Evolutionary conservation across 2,329 filamentous ascomycete genomes (phyloP), one percentile per base, ranked within the genome.

Genomic region (Magnaporthales sp.): DNA sequence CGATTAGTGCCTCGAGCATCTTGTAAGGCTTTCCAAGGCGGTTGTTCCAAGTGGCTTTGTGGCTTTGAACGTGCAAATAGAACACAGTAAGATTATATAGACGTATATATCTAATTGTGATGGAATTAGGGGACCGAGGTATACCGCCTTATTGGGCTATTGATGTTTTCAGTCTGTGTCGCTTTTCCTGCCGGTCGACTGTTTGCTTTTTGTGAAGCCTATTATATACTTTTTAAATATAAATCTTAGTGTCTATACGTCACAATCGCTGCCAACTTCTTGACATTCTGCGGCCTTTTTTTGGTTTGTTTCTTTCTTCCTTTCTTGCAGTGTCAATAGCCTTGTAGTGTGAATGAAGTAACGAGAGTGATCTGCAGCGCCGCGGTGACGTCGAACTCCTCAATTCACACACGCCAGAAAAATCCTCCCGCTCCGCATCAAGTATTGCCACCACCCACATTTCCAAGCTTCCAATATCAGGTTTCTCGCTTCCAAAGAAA

Each of bases 1-100:
- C 68, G 66, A 75, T 29, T 63, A 75, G 22, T 58, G 54, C 64
- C 24, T 27, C 24, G 22, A 38, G 2, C 51, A 65, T 65, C 4
- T 58, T 61, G 62, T 4, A n/a, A 19, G 19, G n/a, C 38, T 51
- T 7, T 51, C n/a, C 32, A 19, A 15, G 13, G 1, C 32, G 32
- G 2, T 32, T 46, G 32, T 19, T 46, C 19, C 32, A 9, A n/a
- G 32, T 46, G 32, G 32, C 32, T 46, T 26, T 24, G 56, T 60
- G 13, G 1, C 24, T 60, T 60, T 11, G 10, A 26, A 11, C n/a
- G 22, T 26, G 56, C 3, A n/a, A 19, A 8, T 27, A 60, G 22
- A n/a, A n/a, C n/a, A n/a, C n/a, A n/a, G n/a, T n/a, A n/a, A n/a
- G n/a, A n/a, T n/a, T n/a, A n/a, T n/a, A n/a, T n/a, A n/a, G n/a